A percentile compares a stretch with the other conserved stretches of the same genome.
These are phyloP conservation scores for Trichoderma endophyticum DNA, from an alignment of 2,329 filamentous ascomycete species.

Conservation along the genomic window DNA sequence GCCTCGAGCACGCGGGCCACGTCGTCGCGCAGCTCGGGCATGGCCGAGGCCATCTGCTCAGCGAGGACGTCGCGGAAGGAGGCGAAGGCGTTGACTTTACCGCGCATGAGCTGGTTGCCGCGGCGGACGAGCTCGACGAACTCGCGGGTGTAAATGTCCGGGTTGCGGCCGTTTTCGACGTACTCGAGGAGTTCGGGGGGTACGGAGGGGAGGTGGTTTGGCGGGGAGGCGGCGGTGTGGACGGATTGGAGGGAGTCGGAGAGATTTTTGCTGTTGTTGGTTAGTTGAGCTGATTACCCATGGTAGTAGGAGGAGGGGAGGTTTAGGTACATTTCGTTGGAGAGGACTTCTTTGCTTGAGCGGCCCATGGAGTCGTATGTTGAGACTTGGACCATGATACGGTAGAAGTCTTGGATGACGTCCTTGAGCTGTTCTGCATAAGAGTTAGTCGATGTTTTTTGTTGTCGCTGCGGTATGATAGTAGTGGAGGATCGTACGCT, in stretches of 20 bases:
- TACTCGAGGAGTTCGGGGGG: slow-evolving; percentile 64
- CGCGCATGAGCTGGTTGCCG: slow-evolving; percentile 64
- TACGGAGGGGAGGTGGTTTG: slow-evolving; percentile 47
- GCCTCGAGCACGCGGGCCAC: slow-evolving; percentile 49
- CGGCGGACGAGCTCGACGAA: slow-evolving; percentile 67
- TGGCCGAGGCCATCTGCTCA: slow-evolving; percentile 52
- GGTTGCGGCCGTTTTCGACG: slow-evolving; percentile 68
- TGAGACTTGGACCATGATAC: slow-evolving; percentile 60
- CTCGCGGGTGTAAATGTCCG: slow-evolving; percentile 71
- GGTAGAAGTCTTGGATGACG: slow-evolving; percentile 62
- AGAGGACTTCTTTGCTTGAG: slow-evolving; percentile 55
- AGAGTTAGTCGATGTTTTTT: not conserved
- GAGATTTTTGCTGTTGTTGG: slow-evolving; percentile 37
- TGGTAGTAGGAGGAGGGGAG: not conserved
- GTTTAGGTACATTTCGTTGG: slow-evolving; percentile 45
- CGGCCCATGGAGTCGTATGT: slow-evolving; percentile 55
- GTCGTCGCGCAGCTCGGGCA: slow-evolving; percentile 58
- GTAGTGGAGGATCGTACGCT: slow-evolving; percentile 32
- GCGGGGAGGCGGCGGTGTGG: slow-evolving; percentile 40
- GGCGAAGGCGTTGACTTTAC: slow-evolving; percentile 60
- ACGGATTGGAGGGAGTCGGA: slow-evolving; percentile 38
- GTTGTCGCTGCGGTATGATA: not conserved
- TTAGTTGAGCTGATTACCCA: not conserved
- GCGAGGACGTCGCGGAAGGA: slow-evolving; percentile 61
- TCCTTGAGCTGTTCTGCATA: slow-evolving; percentile 55